These are phyloP conservation scores for Trypethelium eluteriae DNA, from an alignment of 495 filamentous ascomycete genomes.

Conservation along the genomic window DNA sequence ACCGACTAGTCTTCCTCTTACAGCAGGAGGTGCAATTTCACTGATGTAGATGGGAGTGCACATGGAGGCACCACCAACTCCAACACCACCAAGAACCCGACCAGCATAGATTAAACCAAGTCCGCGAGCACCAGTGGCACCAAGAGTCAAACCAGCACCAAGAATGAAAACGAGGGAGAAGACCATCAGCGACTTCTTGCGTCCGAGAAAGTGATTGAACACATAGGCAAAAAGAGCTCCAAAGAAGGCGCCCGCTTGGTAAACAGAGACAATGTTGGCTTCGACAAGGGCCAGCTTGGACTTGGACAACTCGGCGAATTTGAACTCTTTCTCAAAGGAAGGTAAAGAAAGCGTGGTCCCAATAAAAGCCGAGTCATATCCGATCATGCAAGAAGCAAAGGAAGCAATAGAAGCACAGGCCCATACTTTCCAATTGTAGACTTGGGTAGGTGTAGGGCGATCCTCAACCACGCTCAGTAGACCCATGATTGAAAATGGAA, in stretches of 20 bases:
- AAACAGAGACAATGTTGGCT: slow-evolving; percentile 58
- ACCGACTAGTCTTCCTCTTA: slow-evolving; percentile 50
- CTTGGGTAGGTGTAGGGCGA: slow-evolving; percentile 52
- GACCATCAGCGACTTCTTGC: slow-evolving; percentile 47
- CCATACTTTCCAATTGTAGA: slow-evolving; percentile 74
- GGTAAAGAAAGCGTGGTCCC: slow-evolving; percentile 57
- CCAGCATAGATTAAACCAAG: slow-evolving; percentile 51
- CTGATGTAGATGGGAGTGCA: slow-evolving; percentile 53
- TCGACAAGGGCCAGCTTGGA: slow-evolving; percentile 44
- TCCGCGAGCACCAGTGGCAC: slow-evolving; percentile 48
- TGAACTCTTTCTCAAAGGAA: slow-evolving; percentile 54
- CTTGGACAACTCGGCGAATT: slow-evolving; percentile 40
- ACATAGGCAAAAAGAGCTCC: slow-evolving; percentile 56
- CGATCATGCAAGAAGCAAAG: slow-evolving; percentile 64
- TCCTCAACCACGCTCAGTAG: slow-evolving; percentile 52
- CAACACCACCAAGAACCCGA: slow-evolving; percentile 47
- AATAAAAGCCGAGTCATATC: slow-evolving; percentile 65
- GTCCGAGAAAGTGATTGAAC: slow-evolving; percentile 50
- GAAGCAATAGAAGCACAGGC: slow-evolving; percentile 53
- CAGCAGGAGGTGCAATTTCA: slow-evolving; percentile 48
- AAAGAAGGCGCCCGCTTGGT: slow-evolving; percentile 62
- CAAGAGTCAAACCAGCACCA: slow-evolving; percentile 57
- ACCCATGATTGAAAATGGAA: slow-evolving; percentile 16
- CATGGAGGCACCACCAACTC: slow-evolving; percentile 46
- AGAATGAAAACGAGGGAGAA: slow-evolving; percentile 53